phyloP scores from a whole-genome alignment of 2,329 filamentous ascomycete species.

The Lecanicillium sp. region DNA sequence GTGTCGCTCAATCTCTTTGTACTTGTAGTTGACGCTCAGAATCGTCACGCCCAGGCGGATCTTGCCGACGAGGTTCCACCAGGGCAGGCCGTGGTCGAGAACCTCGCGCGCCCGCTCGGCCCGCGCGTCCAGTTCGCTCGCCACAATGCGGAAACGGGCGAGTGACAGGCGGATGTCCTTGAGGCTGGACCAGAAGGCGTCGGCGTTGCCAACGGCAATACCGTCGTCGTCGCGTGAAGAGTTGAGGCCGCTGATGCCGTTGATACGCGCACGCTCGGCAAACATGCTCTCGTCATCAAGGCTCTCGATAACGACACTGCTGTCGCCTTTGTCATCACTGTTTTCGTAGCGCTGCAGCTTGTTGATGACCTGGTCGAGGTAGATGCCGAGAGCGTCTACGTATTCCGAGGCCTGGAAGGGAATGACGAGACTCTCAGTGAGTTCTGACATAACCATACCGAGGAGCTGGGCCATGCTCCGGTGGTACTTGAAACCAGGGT shows the following conservation, averaged over 20 bases:
- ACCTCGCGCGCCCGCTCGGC: conserved; percentile 38
- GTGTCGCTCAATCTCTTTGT: conserved; percentile 75
- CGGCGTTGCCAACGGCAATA: conserved; percentile 28
- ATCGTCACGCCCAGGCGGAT: conserved; percentile 59
- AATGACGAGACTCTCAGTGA: conserved; percentile 57
- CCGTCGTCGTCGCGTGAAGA: conserved; percentile 15
- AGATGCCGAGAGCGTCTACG: conserved; percentile 46
- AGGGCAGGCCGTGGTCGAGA: conserved; percentile 54
- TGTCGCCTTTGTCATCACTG: conserved; percentile 18
- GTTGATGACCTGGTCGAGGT: conserved; percentile 45
- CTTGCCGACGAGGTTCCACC: conserved; percentile 71
- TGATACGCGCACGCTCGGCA: conserved; percentile 23
- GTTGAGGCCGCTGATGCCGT: neutral
- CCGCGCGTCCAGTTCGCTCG: conserved; percentile 39
- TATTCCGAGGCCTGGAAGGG: conserved; percentile 61
- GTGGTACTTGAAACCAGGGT: conserved; percentile 62
- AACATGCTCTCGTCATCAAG: conserved; percentile 25
- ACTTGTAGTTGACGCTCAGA: conserved; percentile 65
- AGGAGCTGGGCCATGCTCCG: conserved; percentile 60
- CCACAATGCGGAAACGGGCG: conserved; percentile 31
- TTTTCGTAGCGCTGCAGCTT: conserved; percentile 30
- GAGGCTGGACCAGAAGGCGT: conserved; percentile 35
- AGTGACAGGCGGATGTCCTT: conserved; percentile 33
- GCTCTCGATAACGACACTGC: conserved; percentile 16
- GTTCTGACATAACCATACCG: conserved; percentile 53